Conservation (phyloP, 1,284 basidiomycete genomes). For the Neonothopanus nambi region DNA sequence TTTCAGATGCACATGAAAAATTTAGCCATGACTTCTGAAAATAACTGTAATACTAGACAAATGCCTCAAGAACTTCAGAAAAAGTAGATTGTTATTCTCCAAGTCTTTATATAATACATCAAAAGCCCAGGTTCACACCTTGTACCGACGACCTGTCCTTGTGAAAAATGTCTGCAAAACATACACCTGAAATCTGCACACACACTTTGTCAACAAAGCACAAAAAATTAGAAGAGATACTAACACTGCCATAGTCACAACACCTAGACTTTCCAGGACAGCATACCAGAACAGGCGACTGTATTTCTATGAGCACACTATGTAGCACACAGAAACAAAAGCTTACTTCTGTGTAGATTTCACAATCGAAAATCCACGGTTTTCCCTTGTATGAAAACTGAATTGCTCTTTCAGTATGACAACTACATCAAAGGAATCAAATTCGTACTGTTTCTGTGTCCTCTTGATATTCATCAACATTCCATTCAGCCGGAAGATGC, state of each 20-base stretch:
- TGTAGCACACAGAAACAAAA: neutral
- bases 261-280: conserved; percentile 71
- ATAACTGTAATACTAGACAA: too few relatives aligned
- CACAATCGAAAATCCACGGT: conserved; percentile 78
- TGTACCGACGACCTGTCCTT: conserved; percentile 81
- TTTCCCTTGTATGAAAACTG: conserved; percentile 83
- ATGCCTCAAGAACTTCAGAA: too few relatives aligned
- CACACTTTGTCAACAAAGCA: conserved; percentile 4
- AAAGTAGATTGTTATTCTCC: too few relatives aligned
- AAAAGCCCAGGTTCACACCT: conserved; percentile 52
- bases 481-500: conserved; percentile 85
- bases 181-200: conserved; percentile 80
- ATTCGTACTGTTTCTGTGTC: conserved; percentile 84
- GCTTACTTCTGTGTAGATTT: conserved; percentile 76
- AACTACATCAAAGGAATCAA: conserved; percentile 5
- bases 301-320: conserved; percentile 20
- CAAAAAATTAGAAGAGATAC: conserved; percentile 29
- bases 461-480: conserved; percentile 86
- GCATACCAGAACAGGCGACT: conserved; percentile 92
- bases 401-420: conserved; percentile 11
- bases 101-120: conserved; percentile 9
- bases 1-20: too few relatives aligned
- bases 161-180: conserved; percentile 93
- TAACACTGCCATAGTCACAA: conserved; percentile 83
- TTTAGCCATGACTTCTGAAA: too few relatives aligned